phyloP scores from a whole-genome alignment of 1,139 yeast genomes.

The Candida smagusa region DNA sequence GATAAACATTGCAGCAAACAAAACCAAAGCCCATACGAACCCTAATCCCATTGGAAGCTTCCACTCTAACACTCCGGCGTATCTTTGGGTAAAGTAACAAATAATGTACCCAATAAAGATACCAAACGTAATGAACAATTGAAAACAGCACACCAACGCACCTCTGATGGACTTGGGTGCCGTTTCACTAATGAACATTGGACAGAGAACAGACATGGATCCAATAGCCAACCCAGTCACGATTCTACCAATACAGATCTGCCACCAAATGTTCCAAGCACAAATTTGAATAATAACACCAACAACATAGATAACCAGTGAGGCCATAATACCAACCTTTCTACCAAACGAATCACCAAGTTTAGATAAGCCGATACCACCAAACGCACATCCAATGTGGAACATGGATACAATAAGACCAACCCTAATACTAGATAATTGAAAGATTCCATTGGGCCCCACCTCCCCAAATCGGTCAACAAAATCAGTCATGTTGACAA shows the following conservation, averaged over 20 bases:
- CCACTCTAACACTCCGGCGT: conserved; percentile 9
- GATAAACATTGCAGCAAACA: conserved; percentile 21
- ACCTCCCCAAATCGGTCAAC: conserved; percentile 17
- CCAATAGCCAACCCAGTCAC: conserved; percentile 25
- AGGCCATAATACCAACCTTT: conserved; percentile 20
- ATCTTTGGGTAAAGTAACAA: conserved; percentile 19
- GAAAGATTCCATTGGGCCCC: conserved; percentile 16
- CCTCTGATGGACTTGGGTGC: conserved; percentile 25
- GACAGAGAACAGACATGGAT: conserved; percentile 20
- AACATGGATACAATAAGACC: conserved; percentile 22
- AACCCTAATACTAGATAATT: conserved; percentile 16
- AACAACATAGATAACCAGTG: conserved; percentile 21
- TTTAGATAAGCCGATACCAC: conserved; percentile 20
- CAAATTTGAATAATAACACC: conserved; percentile 23
- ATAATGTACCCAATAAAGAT: conserved; percentile 46
- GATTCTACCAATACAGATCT: conserved; percentile 46
- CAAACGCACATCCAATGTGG: conserved; percentile 25
- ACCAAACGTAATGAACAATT: conserved; percentile 24
- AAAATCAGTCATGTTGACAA: conserved; percentile 19
- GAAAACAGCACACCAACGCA: conserved; percentile 24
- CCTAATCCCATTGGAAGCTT: conserved; percentile 21
- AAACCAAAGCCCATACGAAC: conserved; percentile 21
- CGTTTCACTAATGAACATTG: conserved; percentile 23
- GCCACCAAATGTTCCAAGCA: conserved; percentile 41
- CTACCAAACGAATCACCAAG: conserved; percentile 21